Base-by-base conservation (phyloP, 2,329 filamentous ascomycete species). In the Chlorencoelia australis region DNA sequence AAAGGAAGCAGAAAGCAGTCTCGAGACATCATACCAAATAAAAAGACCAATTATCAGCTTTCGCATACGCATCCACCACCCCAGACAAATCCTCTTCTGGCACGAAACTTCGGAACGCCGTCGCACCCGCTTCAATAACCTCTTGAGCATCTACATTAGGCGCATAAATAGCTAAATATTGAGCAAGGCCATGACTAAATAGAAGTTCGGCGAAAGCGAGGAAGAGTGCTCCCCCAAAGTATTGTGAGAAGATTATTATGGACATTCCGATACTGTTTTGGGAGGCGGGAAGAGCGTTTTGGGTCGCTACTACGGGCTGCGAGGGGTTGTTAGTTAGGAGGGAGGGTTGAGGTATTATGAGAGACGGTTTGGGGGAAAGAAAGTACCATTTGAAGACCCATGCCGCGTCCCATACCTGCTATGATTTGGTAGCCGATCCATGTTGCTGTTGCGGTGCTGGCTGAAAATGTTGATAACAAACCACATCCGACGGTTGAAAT, bases 401-500 rank as follows among this genome's bases (percentile, higher is more conserved):
- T 33, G n/a, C 50, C 50, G 27, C 47, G 42, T 8, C 45, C 52
- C 7, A 45, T 8, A 15, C 49, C 51, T 24, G 30, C 35, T 7
- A 55, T 37, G 15, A 54, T 41, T 35, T 54, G 50, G 27, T 47
- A 54, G 17, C 49, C 44, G 10, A 54, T 39, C 51, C 49, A 53
- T 2, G 24, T 40, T n/a, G 32, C 48, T 6, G 43, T 43, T 9
- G 40, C 26, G 14, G 44, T 46, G 8, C 15, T 34, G 1, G 49
- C 37, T 1, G 37, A 47, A 7, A 60, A 47, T 10, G 52, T 58
- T 1, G 50, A 53, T n/a, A 62, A 33, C 10, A 64, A 47, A 0
- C 61, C 61, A 16, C 45, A 48, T 11, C 49, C 52, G 27, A 61
- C 43, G 3, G 56, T 33, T 18, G 46, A 40, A 7, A 63, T 39